phyloP scores from a whole-genome alignment of 2,329 filamentous ascomycete species.

The Colletotrichum ledebouriae region DNA sequence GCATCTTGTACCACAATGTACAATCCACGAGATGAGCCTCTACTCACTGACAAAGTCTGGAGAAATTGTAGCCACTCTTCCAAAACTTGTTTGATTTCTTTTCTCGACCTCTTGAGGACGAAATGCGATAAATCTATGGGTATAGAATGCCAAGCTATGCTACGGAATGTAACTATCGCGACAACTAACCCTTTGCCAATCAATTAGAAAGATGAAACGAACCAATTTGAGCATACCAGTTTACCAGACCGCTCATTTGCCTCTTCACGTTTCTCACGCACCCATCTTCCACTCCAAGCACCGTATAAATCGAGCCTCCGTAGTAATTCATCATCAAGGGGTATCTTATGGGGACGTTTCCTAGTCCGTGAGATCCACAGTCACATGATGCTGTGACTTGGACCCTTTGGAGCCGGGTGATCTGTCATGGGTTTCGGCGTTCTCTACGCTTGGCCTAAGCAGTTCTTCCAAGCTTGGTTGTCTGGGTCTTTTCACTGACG shows the following conservation, averaged over 20 bases:
- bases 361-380: conserved; percentile 37
- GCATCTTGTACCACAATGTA: conserved; percentile 41
- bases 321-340: conserved; percentile 1
- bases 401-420: neutral
- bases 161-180: conserved; percentile 4
- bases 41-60: conserved; percentile 28
- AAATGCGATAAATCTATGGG: conserved; percentile 29
- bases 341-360: conserved; percentile 10
- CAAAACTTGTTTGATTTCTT: conserved; percentile 2
- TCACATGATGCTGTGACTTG: conserved; percentile 11
- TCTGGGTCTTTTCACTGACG: neutral
- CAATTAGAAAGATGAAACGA: conserved; percentile 1
- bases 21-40: conserved; percentile 30
- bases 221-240: neutral
- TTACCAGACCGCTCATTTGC: neutral
- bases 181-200: conserved; percentile 28
- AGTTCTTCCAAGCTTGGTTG: conserved; percentile 4
- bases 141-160: conserved; percentile 24
- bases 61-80: conserved; percentile 30
- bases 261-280: neutral
- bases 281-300: neutral
- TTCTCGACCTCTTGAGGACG: conserved; percentile 1
- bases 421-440: neutral
- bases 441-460: conserved; percentile 22
- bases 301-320: neutral